Conservation (phyloP, 2,329 filamentous ascomycete genomes). For the Chrysosporium keratinophilum region DNA sequence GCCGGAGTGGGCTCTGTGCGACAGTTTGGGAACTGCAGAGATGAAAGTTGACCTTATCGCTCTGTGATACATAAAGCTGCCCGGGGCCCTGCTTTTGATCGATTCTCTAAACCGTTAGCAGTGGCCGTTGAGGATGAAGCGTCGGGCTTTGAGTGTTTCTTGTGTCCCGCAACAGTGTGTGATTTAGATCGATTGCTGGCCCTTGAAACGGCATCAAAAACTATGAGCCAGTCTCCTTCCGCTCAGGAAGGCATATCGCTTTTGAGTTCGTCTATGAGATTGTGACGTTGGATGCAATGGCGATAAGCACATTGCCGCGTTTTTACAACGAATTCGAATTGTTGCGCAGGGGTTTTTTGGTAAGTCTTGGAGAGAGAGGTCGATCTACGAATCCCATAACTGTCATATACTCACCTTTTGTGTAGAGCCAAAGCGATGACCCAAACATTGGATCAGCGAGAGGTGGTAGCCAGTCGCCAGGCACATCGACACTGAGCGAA, state of each 20-base stretch:
- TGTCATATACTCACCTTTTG: neutral
- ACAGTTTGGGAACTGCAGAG: neutral
- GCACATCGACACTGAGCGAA: constrained; percentile 23
- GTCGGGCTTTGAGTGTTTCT: neutral
- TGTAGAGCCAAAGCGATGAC: constrained; percentile 31
- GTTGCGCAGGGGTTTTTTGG: neutral
- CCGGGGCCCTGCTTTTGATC: neutral
- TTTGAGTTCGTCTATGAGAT: neutral
- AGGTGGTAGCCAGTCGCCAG: constrained; percentile 30
- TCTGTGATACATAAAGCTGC: constrained; percentile 4
- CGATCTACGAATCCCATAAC: neutral
- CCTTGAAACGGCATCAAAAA: neutral
- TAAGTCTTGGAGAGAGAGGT: neutral
- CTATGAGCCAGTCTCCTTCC: neutral
- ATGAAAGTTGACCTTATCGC: neutral
- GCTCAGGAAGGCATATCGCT: neutral
- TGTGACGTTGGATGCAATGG: neutral
- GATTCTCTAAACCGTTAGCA: neutral
- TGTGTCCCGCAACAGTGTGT: too few relatives aligned
- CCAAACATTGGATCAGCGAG: constrained; percentile 35
- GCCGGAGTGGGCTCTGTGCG: neutral
- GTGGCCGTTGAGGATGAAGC: neutral
- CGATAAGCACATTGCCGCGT: neutral
- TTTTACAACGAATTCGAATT: neutral
- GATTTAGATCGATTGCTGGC: neutral